phyloP scores from a whole-genome alignment of 2,329 filamentous ascomycete genomes.

The Cadophora malorum region DNA sequence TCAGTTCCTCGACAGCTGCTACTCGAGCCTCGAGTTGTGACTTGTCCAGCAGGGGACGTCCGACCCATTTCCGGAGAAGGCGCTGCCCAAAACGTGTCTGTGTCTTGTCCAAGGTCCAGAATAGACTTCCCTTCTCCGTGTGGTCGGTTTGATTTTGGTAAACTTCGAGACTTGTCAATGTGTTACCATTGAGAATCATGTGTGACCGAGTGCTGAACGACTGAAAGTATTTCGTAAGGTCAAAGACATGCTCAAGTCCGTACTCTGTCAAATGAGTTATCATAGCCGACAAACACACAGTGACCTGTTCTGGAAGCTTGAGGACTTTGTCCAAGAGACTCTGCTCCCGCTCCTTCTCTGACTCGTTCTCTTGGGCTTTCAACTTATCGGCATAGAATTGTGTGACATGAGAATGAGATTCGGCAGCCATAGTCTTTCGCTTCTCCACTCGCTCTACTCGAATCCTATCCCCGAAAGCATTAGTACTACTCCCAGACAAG shows the following conservation, averaged over 20 bases:
- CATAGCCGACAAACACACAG: constrained; percentile 93
- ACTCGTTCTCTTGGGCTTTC: constrained; percentile 61
- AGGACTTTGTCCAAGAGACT: constrained; percentile 85
- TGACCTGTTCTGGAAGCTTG: constrained; percentile 83
- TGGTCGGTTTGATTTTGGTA: constrained; percentile 95
- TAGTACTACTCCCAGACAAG: constrained; percentile 85
- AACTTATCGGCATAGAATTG: constrained; percentile 91
- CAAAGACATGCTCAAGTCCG: constrained; percentile 92
- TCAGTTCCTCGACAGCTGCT: constrained; percentile 84
- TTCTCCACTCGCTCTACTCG: constrained; percentile 82
- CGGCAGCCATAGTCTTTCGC: constrained; percentile 80
- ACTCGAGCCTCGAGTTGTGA: constrained; percentile 77
- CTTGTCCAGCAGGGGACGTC: constrained; percentile 83
- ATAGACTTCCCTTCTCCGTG: constrained; percentile 82
- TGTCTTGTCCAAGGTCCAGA: constrained; percentile 95
- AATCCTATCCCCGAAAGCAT: constrained; percentile 89
- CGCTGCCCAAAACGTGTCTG: constrained; percentile 88
- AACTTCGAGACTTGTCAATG: constrained; percentile 89
- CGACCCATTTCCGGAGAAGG: constrained; percentile 92
- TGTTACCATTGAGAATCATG: constrained; percentile 96
- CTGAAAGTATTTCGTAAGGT: constrained; percentile 95
- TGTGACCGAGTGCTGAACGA: constrained; percentile 93
- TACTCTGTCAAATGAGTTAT: constrained; percentile 93
- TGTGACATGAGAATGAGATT: constrained; percentile 87
- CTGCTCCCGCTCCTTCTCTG: constrained; percentile 60